phyloP scores from a whole-genome alignment of 2,329 filamentous ascomycete genomes.

The Piedraia hortae region DNA sequence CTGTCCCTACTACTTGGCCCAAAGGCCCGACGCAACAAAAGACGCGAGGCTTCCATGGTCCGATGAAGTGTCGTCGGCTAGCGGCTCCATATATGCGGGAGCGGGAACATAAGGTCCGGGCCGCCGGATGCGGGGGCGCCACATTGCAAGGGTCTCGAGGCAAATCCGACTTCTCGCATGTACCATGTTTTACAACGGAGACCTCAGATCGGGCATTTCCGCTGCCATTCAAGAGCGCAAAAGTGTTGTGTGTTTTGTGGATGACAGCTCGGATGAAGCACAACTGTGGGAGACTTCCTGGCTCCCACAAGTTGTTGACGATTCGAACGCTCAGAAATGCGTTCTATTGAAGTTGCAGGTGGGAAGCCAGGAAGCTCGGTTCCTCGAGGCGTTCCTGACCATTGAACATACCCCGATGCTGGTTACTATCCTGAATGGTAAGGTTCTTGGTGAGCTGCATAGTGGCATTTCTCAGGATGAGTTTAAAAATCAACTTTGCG shows the following conservation, averaged over 20 bases:
- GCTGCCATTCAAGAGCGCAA: constrained; percentile 48
- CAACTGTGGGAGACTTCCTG: constrained; percentile 5
- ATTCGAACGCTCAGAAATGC: constrained; percentile 30
- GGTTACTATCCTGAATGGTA: constrained; percentile 47
- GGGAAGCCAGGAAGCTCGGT: constrained; percentile 55
- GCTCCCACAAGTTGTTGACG: constrained; percentile 2
- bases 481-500: constrained; percentile 30
- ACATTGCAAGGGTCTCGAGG: too few relatives aligned
- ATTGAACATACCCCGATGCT: constrained; percentile 53
- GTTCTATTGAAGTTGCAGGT: constrained; percentile 42
- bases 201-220: constrained; percentile 54
- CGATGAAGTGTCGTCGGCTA: too few relatives aligned
- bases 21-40: too few relatives aligned
- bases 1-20: too few relatives aligned
- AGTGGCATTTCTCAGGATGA: constrained; percentile 33
- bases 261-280: constrained; percentile 3
- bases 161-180: too few relatives aligned
- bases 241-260: constrained; percentile 61
- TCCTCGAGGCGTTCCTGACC: constrained; percentile 57
- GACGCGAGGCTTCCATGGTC: too few relatives aligned
- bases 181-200: constrained; percentile 74
- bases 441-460: constrained; percentile 49
- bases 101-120: too few relatives aligned
- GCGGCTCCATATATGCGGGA: too few relatives aligned
- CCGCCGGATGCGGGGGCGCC: too few relatives aligned